Conservation (phyloP, 2,329 filamentous ascomycete species). For the Laburnicola sp. region DNA sequence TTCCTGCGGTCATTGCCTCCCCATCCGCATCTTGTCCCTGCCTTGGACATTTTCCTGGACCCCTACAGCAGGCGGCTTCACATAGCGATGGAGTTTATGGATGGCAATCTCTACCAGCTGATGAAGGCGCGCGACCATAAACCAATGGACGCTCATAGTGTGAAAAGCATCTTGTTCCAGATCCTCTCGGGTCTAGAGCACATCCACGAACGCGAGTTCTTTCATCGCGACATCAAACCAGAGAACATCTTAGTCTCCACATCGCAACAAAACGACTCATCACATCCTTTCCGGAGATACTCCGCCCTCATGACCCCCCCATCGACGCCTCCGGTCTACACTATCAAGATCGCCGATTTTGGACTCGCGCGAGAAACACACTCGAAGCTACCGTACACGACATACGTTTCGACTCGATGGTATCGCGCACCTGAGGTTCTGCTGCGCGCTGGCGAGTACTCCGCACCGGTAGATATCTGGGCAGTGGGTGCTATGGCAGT, state of each 20-base stretch:
- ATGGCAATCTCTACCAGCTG: conserved; percentile 96
- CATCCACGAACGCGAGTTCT: conserved; percentile 96
- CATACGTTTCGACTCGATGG: conserved; percentile 97
- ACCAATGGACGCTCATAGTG: conserved; percentile 81
- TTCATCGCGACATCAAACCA: conserved; percentile 98
- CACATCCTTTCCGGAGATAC: conserved; percentile 87
- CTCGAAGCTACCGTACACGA: conserved; percentile 94
- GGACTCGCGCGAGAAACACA: conserved; percentile 96
- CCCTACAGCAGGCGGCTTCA: conserved; percentile 95
- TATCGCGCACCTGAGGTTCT: conserved; percentile 92
- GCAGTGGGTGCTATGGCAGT: conserved; percentile 98
- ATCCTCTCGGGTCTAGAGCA: conserved; percentile 96
- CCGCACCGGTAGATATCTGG: conserved; percentile 97
- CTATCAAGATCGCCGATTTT: conserved; percentile 98
- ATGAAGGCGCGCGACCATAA: conserved; percentile 99
- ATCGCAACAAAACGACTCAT: conserved; percentile 77
- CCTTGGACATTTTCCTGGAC: conserved; percentile 96
- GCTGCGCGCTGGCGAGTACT: conserved; percentile 92
- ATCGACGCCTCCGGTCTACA: conserved; percentile 89
- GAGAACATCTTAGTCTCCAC: conserved; percentile 98
- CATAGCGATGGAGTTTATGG: conserved; percentile 99
- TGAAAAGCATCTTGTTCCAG: conserved; percentile 97
- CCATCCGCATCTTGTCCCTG: conserved; percentile 92
- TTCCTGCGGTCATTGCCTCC: conserved; percentile 87
- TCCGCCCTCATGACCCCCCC: conserved; percentile 92